phyloP scores from a whole-genome alignment of 2,329 filamentous ascomycete species.

The Phaeosphaeria sp. region DNA sequence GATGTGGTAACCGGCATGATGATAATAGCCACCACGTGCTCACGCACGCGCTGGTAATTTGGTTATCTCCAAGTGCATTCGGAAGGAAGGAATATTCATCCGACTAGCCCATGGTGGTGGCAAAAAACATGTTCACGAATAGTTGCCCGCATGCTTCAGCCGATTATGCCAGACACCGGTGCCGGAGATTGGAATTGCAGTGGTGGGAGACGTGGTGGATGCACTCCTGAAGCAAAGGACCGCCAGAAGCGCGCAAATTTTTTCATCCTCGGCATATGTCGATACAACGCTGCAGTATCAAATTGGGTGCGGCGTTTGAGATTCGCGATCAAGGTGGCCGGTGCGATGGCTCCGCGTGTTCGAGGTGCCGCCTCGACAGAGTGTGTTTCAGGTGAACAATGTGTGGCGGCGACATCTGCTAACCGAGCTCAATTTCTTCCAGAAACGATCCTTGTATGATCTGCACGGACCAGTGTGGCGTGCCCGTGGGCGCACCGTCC shows the following conservation, averaged over 20 bases:
- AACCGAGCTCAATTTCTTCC: constrained; percentile 4
- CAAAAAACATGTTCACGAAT: not conserved
- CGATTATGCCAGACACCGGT: not conserved
- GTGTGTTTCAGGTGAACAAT: constrained; percentile 1
- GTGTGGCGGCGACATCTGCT: constrained; percentile 1
- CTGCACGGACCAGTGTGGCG: constrained; percentile 1
- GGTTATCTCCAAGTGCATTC: not conserved
- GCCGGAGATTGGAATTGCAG: not conserved
- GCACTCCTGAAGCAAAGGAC: not conserved
- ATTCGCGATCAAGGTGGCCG: not conserved
- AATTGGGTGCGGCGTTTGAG: not conserved
- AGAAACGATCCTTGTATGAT: constrained; percentile 3
- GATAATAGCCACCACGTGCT: not conserved
- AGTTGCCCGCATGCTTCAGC: not conserved
- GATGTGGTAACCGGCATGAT: not conserved
- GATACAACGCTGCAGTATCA: not conserved
- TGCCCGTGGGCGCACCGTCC: not conserved
- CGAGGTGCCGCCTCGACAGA: not conserved
- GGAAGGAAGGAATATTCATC: not conserved
- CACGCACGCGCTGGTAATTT: not conserved
- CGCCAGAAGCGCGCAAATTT: not conserved
- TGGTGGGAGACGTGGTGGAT: not conserved
- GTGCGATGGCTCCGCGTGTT: not conserved
- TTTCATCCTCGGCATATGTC: not conserved
- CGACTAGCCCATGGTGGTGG: not conserved